Conservation (phyloP, 2,329 filamentous ascomycete species). For the Alternaria conjuncta region DNA sequence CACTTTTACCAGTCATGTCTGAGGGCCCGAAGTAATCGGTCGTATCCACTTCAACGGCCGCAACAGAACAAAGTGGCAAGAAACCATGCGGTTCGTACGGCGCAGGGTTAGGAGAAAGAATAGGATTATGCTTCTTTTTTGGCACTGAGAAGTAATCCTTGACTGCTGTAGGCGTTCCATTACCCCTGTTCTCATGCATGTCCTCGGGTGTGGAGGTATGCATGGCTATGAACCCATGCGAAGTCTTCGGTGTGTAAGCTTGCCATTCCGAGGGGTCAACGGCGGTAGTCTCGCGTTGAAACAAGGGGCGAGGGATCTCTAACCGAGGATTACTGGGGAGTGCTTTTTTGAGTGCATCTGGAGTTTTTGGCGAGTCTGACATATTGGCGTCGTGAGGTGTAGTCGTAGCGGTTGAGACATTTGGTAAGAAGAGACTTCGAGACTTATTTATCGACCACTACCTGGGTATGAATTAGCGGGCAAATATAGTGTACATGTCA, state of each 20-base stretch:
- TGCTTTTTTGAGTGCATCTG: not conserved
- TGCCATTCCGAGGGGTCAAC: not conserved
- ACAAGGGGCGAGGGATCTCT: accelerated
- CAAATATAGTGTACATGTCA: not conserved
- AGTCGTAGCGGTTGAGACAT: not conserved
- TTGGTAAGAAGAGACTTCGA: accelerated
- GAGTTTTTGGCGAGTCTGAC: not conserved
- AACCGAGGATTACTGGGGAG: not conserved
- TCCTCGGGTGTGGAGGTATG: not conserved
- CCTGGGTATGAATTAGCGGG: not conserved
- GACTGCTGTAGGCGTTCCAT: too few species aligned
- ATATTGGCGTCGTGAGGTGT: accelerated
- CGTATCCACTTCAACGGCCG: not conserved
- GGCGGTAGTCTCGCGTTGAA: not conserved
- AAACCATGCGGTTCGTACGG: not conserved
- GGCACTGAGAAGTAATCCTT: not conserved
- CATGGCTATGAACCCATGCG: not conserved
- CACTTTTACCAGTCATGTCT: not conserved
- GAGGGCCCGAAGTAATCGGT: not conserved
- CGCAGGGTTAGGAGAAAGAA: not conserved
- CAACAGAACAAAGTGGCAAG: not conserved
- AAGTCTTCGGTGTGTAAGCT: not conserved
- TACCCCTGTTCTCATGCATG: accelerated
- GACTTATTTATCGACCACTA: not conserved
- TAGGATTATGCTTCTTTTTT: not conserved